Evolutionary conservation across 1,284 basidiomycete genomes (phyloP).

Genomic region (Heliocybe sulcata): DNA sequence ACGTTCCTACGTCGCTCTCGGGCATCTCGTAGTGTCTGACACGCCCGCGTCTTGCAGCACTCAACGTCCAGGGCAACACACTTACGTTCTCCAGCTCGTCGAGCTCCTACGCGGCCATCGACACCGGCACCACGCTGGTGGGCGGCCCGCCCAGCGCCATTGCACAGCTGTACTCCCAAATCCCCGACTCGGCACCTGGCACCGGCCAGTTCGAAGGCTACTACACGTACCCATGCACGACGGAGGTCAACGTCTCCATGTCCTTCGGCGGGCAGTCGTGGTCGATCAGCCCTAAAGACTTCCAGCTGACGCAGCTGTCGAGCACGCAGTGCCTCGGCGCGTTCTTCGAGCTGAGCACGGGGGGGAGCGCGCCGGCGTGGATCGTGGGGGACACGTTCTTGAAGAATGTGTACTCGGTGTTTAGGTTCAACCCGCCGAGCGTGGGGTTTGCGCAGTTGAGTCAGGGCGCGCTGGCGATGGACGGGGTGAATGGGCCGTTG

Average conservation of each 20-base stretch:
- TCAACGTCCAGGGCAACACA: slow-evolving; percentile 20
- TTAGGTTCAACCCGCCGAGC: slow-evolving; percentile 34
- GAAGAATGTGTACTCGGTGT: slow-evolving; percentile 56
- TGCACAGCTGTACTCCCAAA: slow-evolving; percentile 28
- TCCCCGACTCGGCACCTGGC: slow-evolving; percentile 21
- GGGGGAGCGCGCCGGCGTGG: slow-evolving; percentile 30
- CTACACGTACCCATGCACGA: slow-evolving; percentile 19
- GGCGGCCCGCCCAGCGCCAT: slow-evolving; percentile 24
- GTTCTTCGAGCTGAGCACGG: slow-evolving; percentile 40
- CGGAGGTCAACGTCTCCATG: slow-evolving; percentile 18
- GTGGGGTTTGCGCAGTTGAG: slow-evolving; percentile 44
- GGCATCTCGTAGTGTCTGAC: background rate
- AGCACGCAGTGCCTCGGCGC: slow-evolving; percentile 42
- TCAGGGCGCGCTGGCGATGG: slow-evolving; percentile 17
- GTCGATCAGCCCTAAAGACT: slow-evolving; percentile 40
- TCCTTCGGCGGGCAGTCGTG: slow-evolving; percentile 33
- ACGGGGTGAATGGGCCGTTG: slow-evolving; percentile 6
- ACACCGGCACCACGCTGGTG: slow-evolving; percentile 36
- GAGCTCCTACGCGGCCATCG: slow-evolving; percentile 25
- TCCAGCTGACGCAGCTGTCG: slow-evolving; percentile 35
- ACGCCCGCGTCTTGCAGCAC: background rate
- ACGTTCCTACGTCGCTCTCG: background rate
- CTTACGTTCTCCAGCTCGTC: slow-evolving; percentile 14
- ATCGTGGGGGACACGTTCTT: slow-evolving; percentile 58
- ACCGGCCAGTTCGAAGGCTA: slow-evolving; percentile 22